A percentile compares a stretch with the other conserved stretches of the same genome.
These are phyloP conservation scores for Wickerhamomyces queroliae DNA, from an alignment of 805 yeast genomes.

Conservation along the genomic window DNA sequence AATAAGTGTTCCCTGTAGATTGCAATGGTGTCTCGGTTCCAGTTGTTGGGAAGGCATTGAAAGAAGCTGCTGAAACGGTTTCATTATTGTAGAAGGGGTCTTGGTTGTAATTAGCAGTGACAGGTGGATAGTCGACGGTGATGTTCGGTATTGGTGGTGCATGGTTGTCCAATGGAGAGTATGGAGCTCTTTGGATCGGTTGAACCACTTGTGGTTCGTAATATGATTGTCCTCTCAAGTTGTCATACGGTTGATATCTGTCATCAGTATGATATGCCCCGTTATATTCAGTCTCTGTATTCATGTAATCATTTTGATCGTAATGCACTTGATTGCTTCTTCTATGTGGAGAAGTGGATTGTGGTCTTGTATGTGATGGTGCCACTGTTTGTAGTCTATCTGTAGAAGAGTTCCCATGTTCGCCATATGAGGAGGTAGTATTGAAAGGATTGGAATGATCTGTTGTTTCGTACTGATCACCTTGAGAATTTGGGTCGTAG, in stretches of 20 bases:
- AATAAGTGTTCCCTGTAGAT: constrained; percentile 4
- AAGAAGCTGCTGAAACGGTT: constrained; percentile 3
- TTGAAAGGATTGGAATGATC: constrained; percentile 9
- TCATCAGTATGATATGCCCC: constrained; percentile 4
- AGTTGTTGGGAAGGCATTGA: constrained; percentile 12
- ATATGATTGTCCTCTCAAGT: not conserved
- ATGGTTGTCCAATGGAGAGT: not conserved
- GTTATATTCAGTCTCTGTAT: not conserved
- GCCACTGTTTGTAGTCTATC: constrained; percentile 13
- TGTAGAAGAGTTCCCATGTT: constrained; percentile 7
- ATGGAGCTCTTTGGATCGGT: not conserved
- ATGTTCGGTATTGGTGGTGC: constrained; percentile 5
- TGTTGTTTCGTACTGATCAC: constrained; percentile 3
- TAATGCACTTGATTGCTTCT: constrained; percentile 7
- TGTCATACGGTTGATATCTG: not conserved
- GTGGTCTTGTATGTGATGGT: constrained; percentile 10
- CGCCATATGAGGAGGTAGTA: constrained; percentile 5
- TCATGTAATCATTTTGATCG: not conserved
- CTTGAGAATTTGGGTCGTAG: constrained; percentile 4
- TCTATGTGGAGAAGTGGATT: constrained; percentile 9
- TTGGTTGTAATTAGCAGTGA: constrained; percentile 1
- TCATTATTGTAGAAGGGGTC: constrained; percentile 4
- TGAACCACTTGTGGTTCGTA: not conserved
- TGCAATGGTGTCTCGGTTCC: constrained; percentile 1
- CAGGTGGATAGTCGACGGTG: constrained; percentile 3